Evolutionary conservation across 1,139 yeast species (phyloP).

Genomic region (Hansenula lynferdii): DNA sequence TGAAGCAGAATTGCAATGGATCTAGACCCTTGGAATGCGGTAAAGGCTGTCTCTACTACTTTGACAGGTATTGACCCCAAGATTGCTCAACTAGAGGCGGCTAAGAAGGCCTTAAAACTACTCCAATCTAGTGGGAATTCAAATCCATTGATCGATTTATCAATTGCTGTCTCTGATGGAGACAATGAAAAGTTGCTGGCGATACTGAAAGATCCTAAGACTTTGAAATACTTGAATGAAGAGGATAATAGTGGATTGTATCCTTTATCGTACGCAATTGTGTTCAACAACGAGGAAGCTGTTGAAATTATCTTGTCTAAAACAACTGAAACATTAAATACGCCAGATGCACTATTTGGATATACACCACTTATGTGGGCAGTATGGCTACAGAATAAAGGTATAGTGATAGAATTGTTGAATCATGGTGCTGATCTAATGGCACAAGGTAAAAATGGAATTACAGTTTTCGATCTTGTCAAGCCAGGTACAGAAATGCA

Average conservation of each 20-base stretch:
- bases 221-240: conserved; percentile 33
- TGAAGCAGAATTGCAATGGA: conserved; percentile 13
- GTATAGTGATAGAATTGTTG: conserved; percentile 31
- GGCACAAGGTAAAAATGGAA: conserved; percentile 26
- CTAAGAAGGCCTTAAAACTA: conserved; percentile 38
- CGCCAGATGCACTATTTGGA: conserved; percentile 31
- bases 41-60: conserved; percentile 11
- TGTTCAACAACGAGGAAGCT: conserved; percentile 39
- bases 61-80: conserved; percentile 32
- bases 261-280: conserved; percentile 48
- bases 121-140: conserved; percentile 17
- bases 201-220: conserved; percentile 18
- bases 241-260: conserved; percentile 39
- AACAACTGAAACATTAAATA: conserved; percentile 21
- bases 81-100: conserved; percentile 38
- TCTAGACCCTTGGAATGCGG: conserved; percentile 22
- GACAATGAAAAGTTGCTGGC: conserved; percentile 32
- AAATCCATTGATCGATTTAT: conserved; percentile 29
- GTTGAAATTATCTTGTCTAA: conserved; percentile 22
- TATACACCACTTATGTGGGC: conserved; percentile 50
- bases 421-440: conserved; percentile 35
- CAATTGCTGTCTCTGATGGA: conserved; percentile 48
- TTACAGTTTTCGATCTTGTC: conserved; percentile 33
- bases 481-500: conserved; percentile 32
- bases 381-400: conserved; percentile 31